Evolutionary conservation across 768 basidiomycete genomes (phyloP).

Genomic region (Gautieria morchelliformis): DNA sequence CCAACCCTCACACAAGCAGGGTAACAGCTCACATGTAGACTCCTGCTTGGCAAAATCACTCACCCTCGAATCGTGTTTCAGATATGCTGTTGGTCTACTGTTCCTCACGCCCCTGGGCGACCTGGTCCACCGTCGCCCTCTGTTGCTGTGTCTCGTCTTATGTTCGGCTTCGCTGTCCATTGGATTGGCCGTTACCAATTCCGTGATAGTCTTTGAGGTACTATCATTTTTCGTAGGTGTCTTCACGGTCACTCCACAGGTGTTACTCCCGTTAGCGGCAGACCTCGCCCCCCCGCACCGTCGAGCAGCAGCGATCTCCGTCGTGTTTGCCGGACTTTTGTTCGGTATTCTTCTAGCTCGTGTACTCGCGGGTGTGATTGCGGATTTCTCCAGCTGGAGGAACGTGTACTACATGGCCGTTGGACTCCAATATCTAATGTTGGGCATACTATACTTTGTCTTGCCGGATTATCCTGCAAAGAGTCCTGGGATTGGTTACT

Average conservation of each 20-base stretch:
- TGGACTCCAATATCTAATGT: conserved; percentile 53
- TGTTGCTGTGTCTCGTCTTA: conserved; percentile 51
- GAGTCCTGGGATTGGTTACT: conserved; percentile 46
- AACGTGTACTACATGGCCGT: conserved; percentile 74
- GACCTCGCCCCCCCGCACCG: conserved; percentile 71
- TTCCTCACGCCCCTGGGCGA: conserved; percentile 79
- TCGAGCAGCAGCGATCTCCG: conserved; percentile 66
- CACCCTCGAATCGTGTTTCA: conserved; percentile 18
- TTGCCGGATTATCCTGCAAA: conserved; percentile 84
- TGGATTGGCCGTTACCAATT: conserved; percentile 56
- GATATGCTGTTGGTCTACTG: conserved; percentile 65
- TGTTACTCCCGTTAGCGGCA: conserved; percentile 67
- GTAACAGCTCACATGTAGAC: background rate
- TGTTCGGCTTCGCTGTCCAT: conserved; percentile 53
- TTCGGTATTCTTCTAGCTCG: conserved; percentile 69
- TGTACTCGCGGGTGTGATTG: conserved; percentile 66
- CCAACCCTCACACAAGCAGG: conserved; percentile 26
- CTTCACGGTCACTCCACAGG: conserved; percentile 64
- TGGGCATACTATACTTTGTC: conserved; percentile 48
- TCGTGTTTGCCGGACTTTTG: conserved; percentile 59
- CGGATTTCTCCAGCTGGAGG: conserved; percentile 60
- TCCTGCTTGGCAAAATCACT: conserved; percentile 12
- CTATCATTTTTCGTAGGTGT: conserved; percentile 66
- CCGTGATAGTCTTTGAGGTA: conserved; percentile 49
- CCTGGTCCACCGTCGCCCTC: conserved; percentile 62